Base-by-base conservation (phyloP, 2,329 filamentous ascomycete genomes). In the Fusarium floridanum region DNA sequence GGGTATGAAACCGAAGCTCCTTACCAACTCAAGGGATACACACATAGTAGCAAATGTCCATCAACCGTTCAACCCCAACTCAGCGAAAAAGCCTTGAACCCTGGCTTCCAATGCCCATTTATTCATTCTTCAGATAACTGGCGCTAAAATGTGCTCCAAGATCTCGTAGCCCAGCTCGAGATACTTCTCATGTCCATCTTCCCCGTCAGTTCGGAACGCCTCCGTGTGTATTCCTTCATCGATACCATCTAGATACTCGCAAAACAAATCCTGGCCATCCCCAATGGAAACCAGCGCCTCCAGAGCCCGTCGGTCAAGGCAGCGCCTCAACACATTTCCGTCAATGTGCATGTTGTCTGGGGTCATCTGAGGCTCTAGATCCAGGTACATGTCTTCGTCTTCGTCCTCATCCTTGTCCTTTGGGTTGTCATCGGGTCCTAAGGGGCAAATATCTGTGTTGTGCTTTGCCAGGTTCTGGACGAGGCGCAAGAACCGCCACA, bases 401-500 rank as follows among this genome's bases (percentile, higher is more conserved):
- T 71, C 56, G n/a, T 72, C 71, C 59, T 67, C 53, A 9, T 72
- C 64, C 16, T 61, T 41, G 8, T 34, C 34, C 6, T 56, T 32
- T 37, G 66, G 81, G 22, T 20, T 55, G 10, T 34, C 59, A n/a
- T 56, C 59, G 39, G 48, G 64, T 12, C 32, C 81, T 70, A 89
- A 89, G 4, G 89, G 87, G 67, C 86, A 90, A 14, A 91, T 81
- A 5, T 79, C 73, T 8, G 81, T 77, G 29, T 86, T 88, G 29
- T 82, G 81, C 56, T 87, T 81, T 32, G 90, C 91, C 57, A 97
- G 80, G 68, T 93, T 92, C 78, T 97, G 92, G 2, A 98, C 80
- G 72, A 96, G 91, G 67, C 88, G 88, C 6, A 98, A 86, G 5
- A 97, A 85, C 8, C 88, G 87, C 90, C 92, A 93, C 9, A 92